These are phyloP conservation scores for Rhynchospora breviuscula DNA, from an alignment of 176 grass and related monocot species.

Conservation along the genomic window DNA sequence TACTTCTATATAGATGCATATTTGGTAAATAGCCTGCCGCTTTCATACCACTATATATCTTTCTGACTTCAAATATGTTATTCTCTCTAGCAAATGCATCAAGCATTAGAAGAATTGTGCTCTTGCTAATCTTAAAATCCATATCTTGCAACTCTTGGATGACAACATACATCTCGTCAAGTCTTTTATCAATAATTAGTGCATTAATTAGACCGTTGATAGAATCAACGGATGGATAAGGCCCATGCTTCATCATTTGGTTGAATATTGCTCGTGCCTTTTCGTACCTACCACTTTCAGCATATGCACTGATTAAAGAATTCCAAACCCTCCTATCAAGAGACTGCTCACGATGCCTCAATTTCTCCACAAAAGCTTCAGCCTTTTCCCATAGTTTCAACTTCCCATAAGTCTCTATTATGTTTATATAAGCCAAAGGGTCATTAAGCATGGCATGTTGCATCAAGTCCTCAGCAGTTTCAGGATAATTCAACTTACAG, in stretches of 20 bases:
- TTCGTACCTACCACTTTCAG: conserved; percentile 79
- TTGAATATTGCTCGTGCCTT: conserved; percentile 75
- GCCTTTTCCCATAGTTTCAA: conserved; percentile 72
- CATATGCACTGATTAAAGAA: conserved; percentile 81
- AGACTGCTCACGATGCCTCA: conserved; percentile 37
- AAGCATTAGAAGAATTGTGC: conserved; percentile 79
- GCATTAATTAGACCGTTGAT: conserved; percentile 81
- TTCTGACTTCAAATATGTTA: conserved; percentile 89
- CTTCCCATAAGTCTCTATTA: conserved; percentile 77
- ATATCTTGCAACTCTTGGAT: conserved; percentile 85
- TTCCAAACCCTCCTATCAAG: conserved; percentile 84
- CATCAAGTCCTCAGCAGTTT: conserved; percentile 67
- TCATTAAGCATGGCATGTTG: conserved; percentile 49
- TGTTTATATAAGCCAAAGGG: conserved; percentile 41
- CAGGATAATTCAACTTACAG: conserved; percentile 84
- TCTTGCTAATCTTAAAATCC: conserved; percentile 92
- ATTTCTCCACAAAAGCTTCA: conserved; percentile 62
- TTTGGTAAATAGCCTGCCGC: conserved; percentile 82
- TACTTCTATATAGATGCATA: conserved; percentile 75
- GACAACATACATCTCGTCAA: conserved; percentile 82
- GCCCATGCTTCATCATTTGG: conserved; percentile 77
- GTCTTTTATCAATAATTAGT: conserved; percentile 76
- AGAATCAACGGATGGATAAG: conserved; percentile 66
- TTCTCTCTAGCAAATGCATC: conserved; percentile 74
- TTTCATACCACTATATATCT: conserved; percentile 99